phyloP scores from a whole-genome alignment of 2,329 filamentous ascomycete species.

The Didymosphaeria variabile region DNA sequence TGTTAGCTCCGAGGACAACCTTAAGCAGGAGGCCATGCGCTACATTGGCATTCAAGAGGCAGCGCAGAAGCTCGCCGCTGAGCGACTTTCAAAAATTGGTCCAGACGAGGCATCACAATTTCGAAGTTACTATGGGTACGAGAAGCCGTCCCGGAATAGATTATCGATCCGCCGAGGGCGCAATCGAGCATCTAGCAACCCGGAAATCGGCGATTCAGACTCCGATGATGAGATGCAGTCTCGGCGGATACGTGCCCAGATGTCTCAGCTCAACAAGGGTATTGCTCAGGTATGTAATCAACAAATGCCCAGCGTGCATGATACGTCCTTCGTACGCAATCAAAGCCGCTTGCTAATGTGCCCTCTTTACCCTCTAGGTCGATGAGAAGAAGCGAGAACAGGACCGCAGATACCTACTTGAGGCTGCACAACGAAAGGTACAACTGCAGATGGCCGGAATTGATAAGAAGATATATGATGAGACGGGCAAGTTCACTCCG shows the following conservation, averaged over 20 bases:
- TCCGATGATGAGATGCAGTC: slow-evolving; percentile 76
- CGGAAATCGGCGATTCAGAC: slow-evolving; percentile 54
- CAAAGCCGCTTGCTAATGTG: background rate
- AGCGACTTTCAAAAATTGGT: slow-evolving; percentile 82
- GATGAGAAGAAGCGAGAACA: slow-evolving; percentile 77
- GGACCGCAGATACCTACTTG: slow-evolving; percentile 79
- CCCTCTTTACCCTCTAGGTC: slow-evolving; percentile 48
- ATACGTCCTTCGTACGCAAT: too few relatives aligned
- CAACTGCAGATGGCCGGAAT: slow-evolving; percentile 78
- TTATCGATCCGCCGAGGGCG: slow-evolving; percentile 64
- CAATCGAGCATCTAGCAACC: slow-evolving; percentile 72
- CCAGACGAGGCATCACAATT: slow-evolving; percentile 73
- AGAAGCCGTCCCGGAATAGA: slow-evolving; percentile 59
- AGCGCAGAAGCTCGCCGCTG: slow-evolving; percentile 84
- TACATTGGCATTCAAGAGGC: slow-evolving; percentile 80
- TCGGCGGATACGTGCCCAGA: slow-evolving; percentile 77
- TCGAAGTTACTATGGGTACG: slow-evolving; percentile 78
- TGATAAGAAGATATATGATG: slow-evolving; percentile 79
- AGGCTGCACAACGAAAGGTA: slow-evolving; percentile 87
- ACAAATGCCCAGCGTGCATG: background rate
- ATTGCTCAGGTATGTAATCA: slow-evolving; percentile 58
- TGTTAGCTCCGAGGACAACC: slow-evolving; percentile 50
- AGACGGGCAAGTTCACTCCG: slow-evolving; percentile 77
- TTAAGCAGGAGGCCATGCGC: slow-evolving; percentile 62
- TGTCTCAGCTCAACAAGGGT: slow-evolving; percentile 77